Evolutionary conservation across 208 protist genomes (phyloP).

Genomic region (Crithidia brevicula): DNA sequence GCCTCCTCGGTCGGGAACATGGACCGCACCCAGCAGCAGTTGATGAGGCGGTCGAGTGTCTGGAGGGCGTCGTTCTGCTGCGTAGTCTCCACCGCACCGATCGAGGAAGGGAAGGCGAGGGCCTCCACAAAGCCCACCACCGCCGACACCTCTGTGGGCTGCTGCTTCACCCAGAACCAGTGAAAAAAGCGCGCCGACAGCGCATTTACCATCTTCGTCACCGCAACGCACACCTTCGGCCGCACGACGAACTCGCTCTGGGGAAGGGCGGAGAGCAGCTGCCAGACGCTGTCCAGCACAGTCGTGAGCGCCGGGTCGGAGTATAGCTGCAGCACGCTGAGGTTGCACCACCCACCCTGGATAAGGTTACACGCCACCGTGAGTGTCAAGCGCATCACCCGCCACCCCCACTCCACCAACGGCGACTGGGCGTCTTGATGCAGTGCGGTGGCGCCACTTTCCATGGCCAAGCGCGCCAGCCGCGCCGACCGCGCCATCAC

Average conservation of each 20-base stretch:
- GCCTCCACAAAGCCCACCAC: constrained; percentile 55
- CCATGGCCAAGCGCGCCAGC: constrained; percentile 9
- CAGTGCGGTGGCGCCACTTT: constrained; percentile 3
- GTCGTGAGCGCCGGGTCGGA: constrained; percentile 37
- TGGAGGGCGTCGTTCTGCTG: constrained; percentile 36
- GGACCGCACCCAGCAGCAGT: constrained; percentile 33
- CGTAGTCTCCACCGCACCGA: constrained; percentile 16
- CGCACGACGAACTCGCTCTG: constrained; percentile 30
- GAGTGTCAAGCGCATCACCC: constrained; percentile 43
- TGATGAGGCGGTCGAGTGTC: constrained; percentile 33
- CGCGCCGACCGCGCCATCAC: constrained; percentile 18
- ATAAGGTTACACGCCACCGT: constrained; percentile 47
- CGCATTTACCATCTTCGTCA: constrained; percentile 40
- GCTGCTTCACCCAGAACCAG: constrained; percentile 46
- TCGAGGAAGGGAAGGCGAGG: constrained; percentile 36
- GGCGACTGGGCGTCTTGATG: constrained; percentile 7
- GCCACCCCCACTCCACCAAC: constrained; percentile 60
- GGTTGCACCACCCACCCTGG: constrained; percentile 63
- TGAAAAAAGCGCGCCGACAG: constrained; percentile 47
- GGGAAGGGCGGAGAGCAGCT: constrained; percentile 31
- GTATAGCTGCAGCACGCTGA: constrained; percentile 60
- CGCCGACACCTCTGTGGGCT: constrained; percentile 34
- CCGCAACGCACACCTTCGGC: constrained; percentile 44
- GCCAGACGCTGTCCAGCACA: constrained; percentile 47
- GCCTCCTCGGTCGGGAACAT: constrained; percentile 21